phyloP scores from a whole-genome alignment of 805 yeast genomes.

The Hanseniaspora jakobsenii region DNA sequence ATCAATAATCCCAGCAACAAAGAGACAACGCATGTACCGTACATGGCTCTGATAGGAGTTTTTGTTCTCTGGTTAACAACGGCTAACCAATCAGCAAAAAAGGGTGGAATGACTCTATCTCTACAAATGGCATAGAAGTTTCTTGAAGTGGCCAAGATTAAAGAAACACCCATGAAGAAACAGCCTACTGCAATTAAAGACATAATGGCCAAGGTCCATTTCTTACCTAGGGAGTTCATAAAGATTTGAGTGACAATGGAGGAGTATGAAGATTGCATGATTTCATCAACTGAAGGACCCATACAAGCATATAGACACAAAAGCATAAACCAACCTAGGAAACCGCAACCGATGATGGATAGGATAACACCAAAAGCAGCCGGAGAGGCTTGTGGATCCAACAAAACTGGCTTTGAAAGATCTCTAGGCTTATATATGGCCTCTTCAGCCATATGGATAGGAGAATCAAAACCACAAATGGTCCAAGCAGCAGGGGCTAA shows the following conservation, averaged over 20 bases:
- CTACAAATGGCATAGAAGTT: conserved; percentile 64
- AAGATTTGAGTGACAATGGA: conserved; percentile 54
- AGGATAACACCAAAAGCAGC: conserved; percentile 56
- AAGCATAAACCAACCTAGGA: conserved; percentile 46
- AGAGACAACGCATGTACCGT: conserved; percentile 41
- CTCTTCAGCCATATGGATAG: conserved; percentile 63
- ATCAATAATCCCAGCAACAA: conserved; percentile 45
- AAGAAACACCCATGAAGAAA: conserved; percentile 54
- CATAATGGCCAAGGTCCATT: conserved; percentile 57
- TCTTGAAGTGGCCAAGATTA: conserved; percentile 47
- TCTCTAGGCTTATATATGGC: conserved; percentile 44
- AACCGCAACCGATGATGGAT: conserved; percentile 43
- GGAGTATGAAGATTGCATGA: conserved; percentile 36
- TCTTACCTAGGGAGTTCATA: conserved; percentile 47
- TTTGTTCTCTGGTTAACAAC: conserved; percentile 41
- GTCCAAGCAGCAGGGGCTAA: conserved; percentile 66
- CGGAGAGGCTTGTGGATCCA: conserved; percentile 22
- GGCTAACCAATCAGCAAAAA: conserved; percentile 41
- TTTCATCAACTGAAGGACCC: conserved; percentile 31
- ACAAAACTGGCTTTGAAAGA: conserved; percentile 17
- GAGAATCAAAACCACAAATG: conserved; percentile 59
- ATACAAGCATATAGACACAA: conserved; percentile 45
- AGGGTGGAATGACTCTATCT: conserved; percentile 59
- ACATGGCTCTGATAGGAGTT: conserved; percentile 53
- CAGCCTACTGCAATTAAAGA: conserved; percentile 46